phyloP scores from a whole-genome alignment of 345 rosid species.

The Tarenaya hassleriana region DNA sequence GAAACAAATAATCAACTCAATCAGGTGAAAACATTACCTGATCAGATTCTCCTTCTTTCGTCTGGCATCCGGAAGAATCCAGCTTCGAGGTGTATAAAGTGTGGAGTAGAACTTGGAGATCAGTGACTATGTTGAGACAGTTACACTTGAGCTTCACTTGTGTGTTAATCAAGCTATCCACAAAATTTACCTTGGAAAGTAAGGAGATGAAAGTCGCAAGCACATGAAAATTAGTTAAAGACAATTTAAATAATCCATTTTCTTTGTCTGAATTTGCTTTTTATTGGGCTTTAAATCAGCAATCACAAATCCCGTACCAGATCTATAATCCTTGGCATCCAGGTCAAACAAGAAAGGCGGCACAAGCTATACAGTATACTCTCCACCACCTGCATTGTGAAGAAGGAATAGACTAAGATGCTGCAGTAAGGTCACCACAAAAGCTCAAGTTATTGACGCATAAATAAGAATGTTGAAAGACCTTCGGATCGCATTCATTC shows the following conservation, averaged over 20 bases:
- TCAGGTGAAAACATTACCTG: conserved; percentile 39
- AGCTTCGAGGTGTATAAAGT: conserved; percentile 34
- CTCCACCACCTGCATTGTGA: conserved; percentile 53
- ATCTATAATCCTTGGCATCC: conserved; percentile 42
- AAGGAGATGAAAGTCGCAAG: conserved; percentile 10
- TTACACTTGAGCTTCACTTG: conserved; percentile 52
- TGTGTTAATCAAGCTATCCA: conserved; percentile 47
- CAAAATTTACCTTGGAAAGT: conserved; percentile 41
- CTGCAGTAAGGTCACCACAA: conserved; percentile 15
- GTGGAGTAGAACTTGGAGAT: conserved; percentile 42
- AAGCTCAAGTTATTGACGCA: conserved; percentile 15
- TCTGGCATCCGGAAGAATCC: conserved; percentile 26
- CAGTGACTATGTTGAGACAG: conserved; percentile 52
- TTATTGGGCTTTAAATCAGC: conserved; percentile 16
- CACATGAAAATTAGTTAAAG: conserved; percentile 11
- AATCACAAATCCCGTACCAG: conserved; percentile 46
- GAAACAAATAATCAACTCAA: conserved; percentile 15
- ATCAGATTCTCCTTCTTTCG: conserved; percentile 41
- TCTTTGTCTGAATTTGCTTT: conserved; percentile 12
- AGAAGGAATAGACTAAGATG: conserved; percentile 11
- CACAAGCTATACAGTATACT: conserved; percentile 52
- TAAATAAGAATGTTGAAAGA: conserved; percentile 25
- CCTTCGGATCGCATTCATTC: conserved; percentile 65
- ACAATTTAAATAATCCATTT: conserved; percentile 10
- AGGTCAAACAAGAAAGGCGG: conserved; percentile 46